phyloP scores from a whole-genome alignment of 768 basidiomycete genomes.

The Leccinum incarnatum region DNA sequence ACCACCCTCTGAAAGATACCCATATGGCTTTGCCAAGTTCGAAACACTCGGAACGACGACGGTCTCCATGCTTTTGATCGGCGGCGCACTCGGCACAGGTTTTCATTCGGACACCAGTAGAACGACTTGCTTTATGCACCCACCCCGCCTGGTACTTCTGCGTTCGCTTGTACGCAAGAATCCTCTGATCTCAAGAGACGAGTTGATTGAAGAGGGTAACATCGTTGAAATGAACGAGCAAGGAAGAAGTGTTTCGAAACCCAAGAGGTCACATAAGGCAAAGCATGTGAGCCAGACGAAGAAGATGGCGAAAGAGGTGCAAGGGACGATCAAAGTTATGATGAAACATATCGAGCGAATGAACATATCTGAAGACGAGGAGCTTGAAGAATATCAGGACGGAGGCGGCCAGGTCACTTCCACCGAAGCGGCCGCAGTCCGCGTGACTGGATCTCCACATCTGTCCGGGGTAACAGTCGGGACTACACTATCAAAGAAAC shows the following conservation, averaged over 20 bases:
- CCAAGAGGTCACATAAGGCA: not conserved
- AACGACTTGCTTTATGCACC: conserved; percentile 42
- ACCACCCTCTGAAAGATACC: conserved; percentile 77
- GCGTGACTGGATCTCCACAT: conserved; percentile 36
- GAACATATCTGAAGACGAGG: conserved; percentile 9
- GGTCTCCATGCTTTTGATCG: conserved; percentile 82
- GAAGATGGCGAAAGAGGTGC: conserved; percentile 25
- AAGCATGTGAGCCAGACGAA: conserved; percentile 13
- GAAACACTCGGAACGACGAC: conserved; percentile 94
- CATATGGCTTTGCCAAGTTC: conserved; percentile 90
- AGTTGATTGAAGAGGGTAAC: conserved; percentile 41
- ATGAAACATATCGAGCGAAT: conserved; percentile 13
- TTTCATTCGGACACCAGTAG: conserved; percentile 55
- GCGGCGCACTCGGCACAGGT: conserved; percentile 81
- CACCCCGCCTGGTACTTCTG: conserved; percentile 51
- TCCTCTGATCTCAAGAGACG: conserved; percentile 43
- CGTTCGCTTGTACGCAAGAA: conserved; percentile 41
- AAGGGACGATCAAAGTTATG: conserved; percentile 17
- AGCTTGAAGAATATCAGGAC: not conserved
- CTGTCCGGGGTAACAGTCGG: conserved; percentile 49
- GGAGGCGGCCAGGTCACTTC: not conserved
- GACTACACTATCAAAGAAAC: conserved; percentile 64
- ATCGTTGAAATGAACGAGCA: conserved; percentile 38
- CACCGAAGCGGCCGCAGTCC: not conserved
- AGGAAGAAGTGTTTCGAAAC: conserved; percentile 16